These are phyloP conservation scores for Salix caprea DNA, from an alignment of 345 rosid species.

Conservation along the genomic window DNA sequence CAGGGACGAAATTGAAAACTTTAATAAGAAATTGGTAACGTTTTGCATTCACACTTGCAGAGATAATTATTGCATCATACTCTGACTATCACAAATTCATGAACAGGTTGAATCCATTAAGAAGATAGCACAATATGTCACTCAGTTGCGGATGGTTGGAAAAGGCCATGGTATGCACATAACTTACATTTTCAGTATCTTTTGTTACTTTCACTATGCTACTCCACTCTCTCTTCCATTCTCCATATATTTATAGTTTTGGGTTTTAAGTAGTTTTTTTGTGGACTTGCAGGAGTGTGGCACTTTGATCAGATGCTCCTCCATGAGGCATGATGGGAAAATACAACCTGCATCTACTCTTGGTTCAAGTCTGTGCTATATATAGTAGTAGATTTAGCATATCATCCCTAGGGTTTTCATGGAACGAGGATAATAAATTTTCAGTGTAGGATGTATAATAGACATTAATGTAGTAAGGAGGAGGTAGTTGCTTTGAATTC, in stretches of 20 bases:
- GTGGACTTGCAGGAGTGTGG: conserved; percentile 65
- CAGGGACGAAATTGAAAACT: background rate
- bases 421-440: too few species aligned
- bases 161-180: conserved; percentile 76
- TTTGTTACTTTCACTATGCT: background rate
- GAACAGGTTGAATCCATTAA: too few species aligned
- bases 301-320: conserved; percentile 90
- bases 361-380: background rate
- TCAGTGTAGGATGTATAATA: background rate
- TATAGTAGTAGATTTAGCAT: background rate
- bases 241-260: background rate
- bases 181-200: background rate
- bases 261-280: background rate
- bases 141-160: conserved; percentile 81
- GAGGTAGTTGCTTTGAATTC: background rate
- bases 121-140: too few species aligned
- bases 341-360: background rate
- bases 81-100: too few species aligned
- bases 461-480: background rate
- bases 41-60: background rate
- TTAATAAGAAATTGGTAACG: background rate
- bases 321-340: conserved; percentile 27
- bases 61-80: background rate
- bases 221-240: background rate
- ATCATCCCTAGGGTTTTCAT: background rate